Conservation (phyloP, 352 stramenopile genomes). For the Phytophthora constricta region DNA sequence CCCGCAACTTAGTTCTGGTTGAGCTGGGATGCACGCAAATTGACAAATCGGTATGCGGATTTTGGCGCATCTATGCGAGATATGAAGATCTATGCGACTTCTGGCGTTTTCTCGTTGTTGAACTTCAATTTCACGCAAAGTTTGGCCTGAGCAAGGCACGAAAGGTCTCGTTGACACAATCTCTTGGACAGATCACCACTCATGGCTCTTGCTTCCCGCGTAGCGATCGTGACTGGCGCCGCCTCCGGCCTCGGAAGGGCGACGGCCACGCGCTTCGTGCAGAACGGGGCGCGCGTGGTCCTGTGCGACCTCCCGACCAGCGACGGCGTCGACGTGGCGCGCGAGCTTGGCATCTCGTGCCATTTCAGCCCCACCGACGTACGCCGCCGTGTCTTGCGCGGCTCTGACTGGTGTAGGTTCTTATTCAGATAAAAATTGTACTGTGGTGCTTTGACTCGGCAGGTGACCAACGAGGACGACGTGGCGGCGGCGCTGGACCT, state of each 20-base stretch:
- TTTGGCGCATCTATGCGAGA: too few species aligned
- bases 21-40: too few species aligned
- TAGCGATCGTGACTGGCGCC: conserved; percentile 93
- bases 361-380: conserved; percentile 87
- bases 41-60: too few species aligned
- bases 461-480: conserved; percentile 93
- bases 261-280: conserved; percentile 91
- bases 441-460: too few species aligned
- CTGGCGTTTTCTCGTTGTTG: too few species aligned
- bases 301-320: conserved; percentile 92
- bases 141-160: too few species aligned
- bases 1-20: too few species aligned
- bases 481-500: conserved; percentile 91
- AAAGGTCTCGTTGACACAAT: too few species aligned
- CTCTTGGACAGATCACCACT: background rate
- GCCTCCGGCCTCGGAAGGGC: conserved; percentile 94
- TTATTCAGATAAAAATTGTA: too few species aligned
- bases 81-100: too few species aligned
- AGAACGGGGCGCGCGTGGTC: conserved; percentile 91
- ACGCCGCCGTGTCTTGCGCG: background rate
- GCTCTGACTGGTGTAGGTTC: too few species aligned
- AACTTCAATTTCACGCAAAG: conserved; percentile 26
- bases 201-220: conserved; percentile 69
- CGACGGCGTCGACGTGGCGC: conserved; percentile 80
- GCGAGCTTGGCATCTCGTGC: conserved; percentile 76